Evolutionary conservation across 1,139 yeast genomes (phyloP).

Genomic region (Debaryomyces nepalensis): DNA sequence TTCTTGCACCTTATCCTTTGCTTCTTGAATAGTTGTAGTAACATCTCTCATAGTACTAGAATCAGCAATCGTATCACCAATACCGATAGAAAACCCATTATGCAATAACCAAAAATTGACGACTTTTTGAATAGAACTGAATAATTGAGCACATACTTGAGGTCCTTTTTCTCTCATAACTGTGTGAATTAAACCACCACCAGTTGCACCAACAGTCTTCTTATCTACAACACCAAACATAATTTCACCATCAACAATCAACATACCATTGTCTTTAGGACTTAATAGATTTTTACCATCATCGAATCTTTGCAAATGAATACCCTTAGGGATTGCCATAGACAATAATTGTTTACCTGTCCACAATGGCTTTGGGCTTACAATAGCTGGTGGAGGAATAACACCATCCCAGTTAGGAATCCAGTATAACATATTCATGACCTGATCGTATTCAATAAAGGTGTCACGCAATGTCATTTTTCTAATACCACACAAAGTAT

Average conservation of each 20-base stretch:
- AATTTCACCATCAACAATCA: constrained; percentile 88
- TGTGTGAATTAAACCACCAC: constrained; percentile 96
- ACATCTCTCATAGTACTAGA: constrained; percentile 93
- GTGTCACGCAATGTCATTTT: constrained; percentile 91
- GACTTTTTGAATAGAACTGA: constrained; percentile 92
- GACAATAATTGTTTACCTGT: constrained; percentile 95
- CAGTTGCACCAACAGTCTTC: constrained; percentile 97
- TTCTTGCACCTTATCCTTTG: constrained; percentile 90
- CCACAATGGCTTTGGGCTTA: constrained; percentile 97
- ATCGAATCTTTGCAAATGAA: constrained; percentile 90
- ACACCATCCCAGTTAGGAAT: constrained; percentile 99
- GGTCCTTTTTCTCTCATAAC: constrained; percentile 98
- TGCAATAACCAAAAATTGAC: constrained; percentile 96
- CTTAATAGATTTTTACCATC: constrained; percentile 84
- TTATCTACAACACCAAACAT: constrained; percentile 98
- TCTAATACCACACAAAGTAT: constrained; percentile 95
- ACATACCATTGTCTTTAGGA: constrained; percentile 91
- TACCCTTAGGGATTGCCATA: constrained; percentile 93
- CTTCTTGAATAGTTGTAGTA: constrained; percentile 89
- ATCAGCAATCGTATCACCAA: constrained; percentile 99
- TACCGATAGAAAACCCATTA: constrained; percentile 97
- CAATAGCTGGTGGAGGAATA: constrained; percentile 93
- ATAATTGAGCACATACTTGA: constrained; percentile 82
- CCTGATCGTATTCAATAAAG: constrained; percentile 89
- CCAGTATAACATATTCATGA: constrained; percentile 96